A percentile compares a stretch with the other conserved stretches of the same genome.
phyloP scores from a whole-genome alignment of 345 rosid genomes.

The Conringia planisiliqua region DNA sequence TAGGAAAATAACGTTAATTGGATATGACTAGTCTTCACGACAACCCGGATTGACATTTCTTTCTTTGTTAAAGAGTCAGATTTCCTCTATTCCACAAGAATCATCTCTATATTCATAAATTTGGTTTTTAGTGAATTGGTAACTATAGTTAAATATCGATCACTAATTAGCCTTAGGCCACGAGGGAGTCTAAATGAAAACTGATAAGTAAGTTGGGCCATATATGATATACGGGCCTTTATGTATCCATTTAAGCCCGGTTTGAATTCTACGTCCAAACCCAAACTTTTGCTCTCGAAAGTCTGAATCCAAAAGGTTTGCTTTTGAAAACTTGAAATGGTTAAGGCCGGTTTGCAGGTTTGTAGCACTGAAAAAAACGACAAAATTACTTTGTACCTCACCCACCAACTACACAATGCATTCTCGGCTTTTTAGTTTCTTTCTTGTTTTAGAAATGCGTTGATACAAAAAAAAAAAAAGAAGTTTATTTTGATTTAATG shows the following conservation, averaged over 20 bases:
- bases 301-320: not conserved
- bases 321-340: not conserved
- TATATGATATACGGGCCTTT: not conserved
- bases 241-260: not conserved
- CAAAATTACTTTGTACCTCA: not conserved
- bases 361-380: not conserved
- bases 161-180: not conserved
- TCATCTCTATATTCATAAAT: not conserved
- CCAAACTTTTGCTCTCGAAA: not conserved
- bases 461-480: not conserved
- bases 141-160: not conserved
- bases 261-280: not conserved
- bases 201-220: not conserved
- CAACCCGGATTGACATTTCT: not conserved
- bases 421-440: not conserved
- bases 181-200: not conserved
- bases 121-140: too few relatives aligned
- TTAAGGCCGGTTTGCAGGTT: not conserved
- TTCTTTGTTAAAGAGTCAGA: not conserved
- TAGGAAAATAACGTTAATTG: not conserved
- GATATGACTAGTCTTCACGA: constrained; percentile 33
- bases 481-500: not conserved
- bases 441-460: not conserved
- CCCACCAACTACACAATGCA: not conserved
- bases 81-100: not conserved